Evolutionary conservation across 352 stramenopile genomes (phyloP).

Genomic region (Phytophthora hybrid): DNA sequence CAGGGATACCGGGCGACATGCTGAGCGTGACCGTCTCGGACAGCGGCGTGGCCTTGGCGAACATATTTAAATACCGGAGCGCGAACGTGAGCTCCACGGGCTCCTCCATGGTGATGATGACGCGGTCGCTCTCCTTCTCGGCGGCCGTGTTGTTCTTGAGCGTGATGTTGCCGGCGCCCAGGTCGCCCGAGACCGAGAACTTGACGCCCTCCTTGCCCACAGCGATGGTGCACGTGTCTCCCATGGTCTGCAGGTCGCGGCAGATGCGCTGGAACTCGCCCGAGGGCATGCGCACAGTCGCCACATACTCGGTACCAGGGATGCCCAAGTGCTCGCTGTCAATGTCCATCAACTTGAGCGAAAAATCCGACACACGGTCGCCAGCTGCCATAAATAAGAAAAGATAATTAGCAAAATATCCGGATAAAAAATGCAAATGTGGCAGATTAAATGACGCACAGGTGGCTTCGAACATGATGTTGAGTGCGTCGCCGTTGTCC

Average conservation of each 20-base stretch:
- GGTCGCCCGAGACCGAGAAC: conserved; percentile 96
- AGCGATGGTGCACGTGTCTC: conserved; percentile 97
- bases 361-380: conserved; percentile 96
- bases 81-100: conserved; percentile 99
- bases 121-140: conserved; percentile 90
- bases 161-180: conserved; percentile 97
- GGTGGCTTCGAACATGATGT: conserved; percentile 98
- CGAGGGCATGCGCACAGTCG: conserved; percentile 94
- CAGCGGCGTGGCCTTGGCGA: conserved; percentile 98
- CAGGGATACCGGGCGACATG: conserved; percentile 97
- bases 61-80: conserved; percentile 99
- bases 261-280: conserved; percentile 99
- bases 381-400: conserved; percentile 56
- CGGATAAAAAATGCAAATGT: not conserved
- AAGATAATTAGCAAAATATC: conserved; percentile 3
- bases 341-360: conserved; percentile 99
- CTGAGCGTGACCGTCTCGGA: conserved; percentile 95
- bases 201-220: conserved; percentile 98
- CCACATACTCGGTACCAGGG: conserved; percentile 98
- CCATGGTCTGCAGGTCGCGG: conserved; percentile 98
- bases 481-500: conserved; percentile 96
- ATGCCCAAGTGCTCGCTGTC: conserved; percentile 99
- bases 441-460: conserved; percentile 58
- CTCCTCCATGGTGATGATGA: conserved; percentile 99
- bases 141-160: conserved; percentile 92